Base-by-base conservation (phyloP, 106 monocot genomes). In the Amphibolis antarctica region DNA sequence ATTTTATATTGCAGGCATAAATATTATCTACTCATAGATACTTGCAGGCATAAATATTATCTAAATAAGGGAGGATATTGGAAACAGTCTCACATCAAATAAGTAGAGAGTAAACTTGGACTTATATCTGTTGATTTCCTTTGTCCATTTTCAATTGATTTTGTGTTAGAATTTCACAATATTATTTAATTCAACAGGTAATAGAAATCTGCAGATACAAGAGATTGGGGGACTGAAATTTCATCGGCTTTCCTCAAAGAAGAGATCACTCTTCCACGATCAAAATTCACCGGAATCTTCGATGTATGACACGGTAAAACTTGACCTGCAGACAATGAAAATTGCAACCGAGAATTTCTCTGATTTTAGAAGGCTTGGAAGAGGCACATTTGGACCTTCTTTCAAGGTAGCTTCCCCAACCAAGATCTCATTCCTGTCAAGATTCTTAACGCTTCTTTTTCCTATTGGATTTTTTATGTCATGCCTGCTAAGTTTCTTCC, bases 281-380 rank as follows among this genome's bases (percentile, higher is more conserved):
- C 9, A 49, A 29, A 66, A 48, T 19, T 21, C 7, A 19, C 23
- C 29, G 30, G 28, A 50, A 51, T 1, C 49, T 14, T 19, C n/a
- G 12, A 0, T 1, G 23, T 4, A 20, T 13, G 65, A 66, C 49
- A 17, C 45, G 14, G 28, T 28, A 28, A 51, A 66, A 28, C 49
- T 66, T 36, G 65, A 66, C 20, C 10, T 66, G 18, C 52, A 66
- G 25, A 66, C 45, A 22, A 29, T 66, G n/a, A 66, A 66, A 21
- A 30, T 20, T 31, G 65, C 51, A 28, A 66, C 65, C n/a, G 65
- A 66, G 17, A 66, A 52, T 45, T 66, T 66, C 31, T 30, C 50
- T 12, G 65, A 66, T 51, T 24, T 31, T 13, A 66, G 25, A 30
- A 66, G 52, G 24, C 49, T 66, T 31, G 65, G 51, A 21, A 51